These are phyloP conservation scores for Suhomyces faveliae DNA, from an alignment of 805 yeast species.

Conservation along the genomic window DNA sequence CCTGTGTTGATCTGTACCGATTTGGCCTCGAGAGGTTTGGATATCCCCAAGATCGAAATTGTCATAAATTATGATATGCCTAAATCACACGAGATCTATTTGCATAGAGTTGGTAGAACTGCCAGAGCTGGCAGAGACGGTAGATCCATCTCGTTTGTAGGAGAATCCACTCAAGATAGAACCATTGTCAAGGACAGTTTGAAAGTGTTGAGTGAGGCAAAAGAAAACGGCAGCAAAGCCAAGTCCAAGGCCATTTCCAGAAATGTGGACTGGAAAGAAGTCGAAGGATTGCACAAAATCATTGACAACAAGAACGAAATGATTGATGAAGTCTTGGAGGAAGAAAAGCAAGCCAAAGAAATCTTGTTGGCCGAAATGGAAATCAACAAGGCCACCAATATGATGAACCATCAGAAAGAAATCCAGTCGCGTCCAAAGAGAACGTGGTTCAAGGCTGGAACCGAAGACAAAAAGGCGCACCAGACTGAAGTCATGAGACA, in stretches of 20 bases:
- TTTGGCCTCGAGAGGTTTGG: constrained; percentile 98
- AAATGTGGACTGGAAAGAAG: constrained; percentile 84
- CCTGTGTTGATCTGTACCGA: constrained; percentile 95
- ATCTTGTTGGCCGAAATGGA: constrained; percentile 89
- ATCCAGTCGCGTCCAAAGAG: constrained; percentile 88
- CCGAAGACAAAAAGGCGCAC: constrained; percentile 44
- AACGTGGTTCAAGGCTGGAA: constrained; percentile 87
- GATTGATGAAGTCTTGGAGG: constrained; percentile 75
- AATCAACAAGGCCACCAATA: constrained; percentile 77
- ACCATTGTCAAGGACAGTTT: constrained; percentile 88
- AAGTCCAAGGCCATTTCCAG: constrained; percentile 76
- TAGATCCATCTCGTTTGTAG: constrained; percentile 88
- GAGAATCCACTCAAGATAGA: constrained; percentile 86
- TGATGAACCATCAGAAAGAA: constrained; percentile 76
- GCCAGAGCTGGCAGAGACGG: constrained; percentile 99
- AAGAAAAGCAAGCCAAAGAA: constrained; percentile 88
- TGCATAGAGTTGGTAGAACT: constrained; percentile 98
- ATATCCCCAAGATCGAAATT: constrained; percentile 94
- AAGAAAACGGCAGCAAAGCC: constrained; percentile 12
- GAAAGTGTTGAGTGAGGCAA: constrained; percentile 51
- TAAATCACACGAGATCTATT: constrained; percentile 80
- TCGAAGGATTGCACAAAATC: constrained; percentile 63
- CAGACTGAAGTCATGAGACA: constrained; percentile 36
- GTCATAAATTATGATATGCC: constrained; percentile 98
- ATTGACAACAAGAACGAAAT: constrained; percentile 59